These are phyloP conservation scores for Parsonsia alboflavescens DNA, from an alignment of 257 asterid genomes.

Conservation along the genomic window DNA sequence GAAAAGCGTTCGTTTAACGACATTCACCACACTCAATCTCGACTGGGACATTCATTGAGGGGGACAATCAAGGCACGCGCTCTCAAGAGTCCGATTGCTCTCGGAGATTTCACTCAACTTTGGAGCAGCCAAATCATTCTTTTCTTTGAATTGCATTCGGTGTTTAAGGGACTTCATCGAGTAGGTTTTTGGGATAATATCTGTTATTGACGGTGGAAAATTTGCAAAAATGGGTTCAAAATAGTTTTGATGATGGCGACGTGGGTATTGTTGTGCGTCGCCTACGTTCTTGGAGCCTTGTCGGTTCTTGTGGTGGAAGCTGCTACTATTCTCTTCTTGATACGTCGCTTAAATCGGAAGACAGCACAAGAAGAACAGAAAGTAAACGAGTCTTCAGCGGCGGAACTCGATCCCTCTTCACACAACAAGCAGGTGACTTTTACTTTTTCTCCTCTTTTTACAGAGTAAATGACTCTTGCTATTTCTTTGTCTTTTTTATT, in stretches of 20 bases:
- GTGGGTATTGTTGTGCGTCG: constrained; percentile 42
- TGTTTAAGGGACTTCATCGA: neutral
- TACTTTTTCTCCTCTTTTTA: neutral
- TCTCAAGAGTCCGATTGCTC: neutral
- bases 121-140: neutral
- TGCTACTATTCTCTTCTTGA: constrained; percentile 41
- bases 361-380: constrained; percentile 29
- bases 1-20: neutral
- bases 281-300: constrained; percentile 64
- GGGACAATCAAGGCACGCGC: neutral
- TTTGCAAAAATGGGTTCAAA: neutral
- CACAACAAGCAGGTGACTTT: constrained; percentile 54
- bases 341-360: constrained; percentile 49
- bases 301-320: constrained; percentile 63
- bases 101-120: neutral
- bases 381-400: constrained; percentile 23
- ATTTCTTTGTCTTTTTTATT: neutral
- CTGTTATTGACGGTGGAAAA: neutral
- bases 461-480: neutral
- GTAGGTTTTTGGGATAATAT: neutral
- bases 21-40: neutral
- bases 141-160: neutral
- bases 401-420: constrained; percentile 40
- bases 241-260: constrained; percentile 17
- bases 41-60: neutral